phyloP scores from a whole-genome alignment of 306 rosid genomes.

The Dryas octopetala region DNA sequence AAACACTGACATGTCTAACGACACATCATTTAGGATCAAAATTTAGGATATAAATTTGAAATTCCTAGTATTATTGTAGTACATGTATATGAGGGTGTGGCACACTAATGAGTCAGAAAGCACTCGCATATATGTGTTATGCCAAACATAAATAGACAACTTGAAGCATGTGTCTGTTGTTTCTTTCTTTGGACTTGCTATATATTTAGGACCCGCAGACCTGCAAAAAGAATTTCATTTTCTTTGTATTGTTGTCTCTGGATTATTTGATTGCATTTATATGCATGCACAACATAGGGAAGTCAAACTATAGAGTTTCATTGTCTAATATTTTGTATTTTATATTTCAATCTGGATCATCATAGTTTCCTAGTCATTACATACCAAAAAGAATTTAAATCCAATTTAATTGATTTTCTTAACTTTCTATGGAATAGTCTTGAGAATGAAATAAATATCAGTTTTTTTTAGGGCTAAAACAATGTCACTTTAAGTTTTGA shows the following conservation, averaged over 20 bases:
- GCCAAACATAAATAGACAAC: conserved; percentile 13
- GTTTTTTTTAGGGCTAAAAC: too few relatives aligned
- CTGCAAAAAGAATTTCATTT: not conserved
- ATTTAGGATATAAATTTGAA: too few relatives aligned
- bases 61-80: not conserved
- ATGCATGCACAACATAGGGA: not conserved
- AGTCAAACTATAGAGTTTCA: not conserved
- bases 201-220: not conserved
- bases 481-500: too few relatives aligned
- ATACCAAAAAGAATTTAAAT: not conserved
- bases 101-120: not conserved
- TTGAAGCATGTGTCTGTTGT: conserved; percentile 10
- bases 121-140: not conserved
- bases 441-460: not conserved
- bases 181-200: not conserved
- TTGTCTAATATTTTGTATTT: not conserved
- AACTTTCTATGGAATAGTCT: not conserved
- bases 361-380: not conserved
- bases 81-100: not conserved
- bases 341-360: not conserved
- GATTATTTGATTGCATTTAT: not conserved
- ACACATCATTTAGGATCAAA: too few relatives aligned
- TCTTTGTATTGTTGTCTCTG: not conserved
- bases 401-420: not conserved
- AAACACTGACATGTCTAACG: too few relatives aligned